These are phyloP conservation scores for Agapanthus africanus DNA, from an alignment of 106 monocot species.

Conservation along the genomic window DNA sequence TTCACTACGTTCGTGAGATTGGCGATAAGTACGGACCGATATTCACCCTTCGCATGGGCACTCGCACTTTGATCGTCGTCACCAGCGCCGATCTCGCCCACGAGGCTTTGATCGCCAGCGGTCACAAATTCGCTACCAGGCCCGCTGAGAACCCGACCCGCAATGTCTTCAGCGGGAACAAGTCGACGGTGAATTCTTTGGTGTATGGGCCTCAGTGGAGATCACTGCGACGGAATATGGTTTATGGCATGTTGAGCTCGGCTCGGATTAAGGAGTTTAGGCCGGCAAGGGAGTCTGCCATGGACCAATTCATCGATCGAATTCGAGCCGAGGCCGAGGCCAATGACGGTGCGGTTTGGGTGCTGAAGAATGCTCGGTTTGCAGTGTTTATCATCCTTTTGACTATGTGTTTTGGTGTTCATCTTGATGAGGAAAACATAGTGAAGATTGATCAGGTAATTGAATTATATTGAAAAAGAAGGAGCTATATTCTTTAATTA, in stretches of 20 bases:
- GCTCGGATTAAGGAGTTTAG: conserved; percentile 59
- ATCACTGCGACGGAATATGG: conserved; percentile 88
- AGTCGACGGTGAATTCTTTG: conserved; percentile 90
- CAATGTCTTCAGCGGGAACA: conserved; percentile 73
- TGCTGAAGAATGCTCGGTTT: conserved; percentile 81
- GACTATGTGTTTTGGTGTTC: conserved; percentile 87
- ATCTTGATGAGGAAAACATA: conserved; percentile 56
- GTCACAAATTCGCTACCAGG: conserved; percentile 58
- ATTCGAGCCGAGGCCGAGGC: conserved; percentile 54
- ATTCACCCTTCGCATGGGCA: conserved; percentile 71
- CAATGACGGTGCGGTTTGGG: conserved; percentile 66
- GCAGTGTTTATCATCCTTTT: conserved; percentile 87
- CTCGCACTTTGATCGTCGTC: conserved; percentile 61
- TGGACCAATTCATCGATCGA: conserved; percentile 67
- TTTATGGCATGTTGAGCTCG: conserved; percentile 76
- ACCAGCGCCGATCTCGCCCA: conserved; percentile 64
- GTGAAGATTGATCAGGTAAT: conserved; percentile 46
- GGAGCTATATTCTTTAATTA: too few species aligned
- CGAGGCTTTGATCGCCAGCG: conserved; percentile 70
- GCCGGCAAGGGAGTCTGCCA: conserved; percentile 29
- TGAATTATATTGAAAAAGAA: too few species aligned
- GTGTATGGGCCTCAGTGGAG: conserved; percentile 86
- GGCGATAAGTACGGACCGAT: conserved; percentile 55
- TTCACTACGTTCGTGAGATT: conserved; percentile 69
- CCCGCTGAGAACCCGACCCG: conserved; percentile 69